Percentiles rank a stretch among this genome's conserved stretches.
phyloP scores from a whole-genome alignment of 139 green algal species.

The Chlorella sorokiniana region DNA sequence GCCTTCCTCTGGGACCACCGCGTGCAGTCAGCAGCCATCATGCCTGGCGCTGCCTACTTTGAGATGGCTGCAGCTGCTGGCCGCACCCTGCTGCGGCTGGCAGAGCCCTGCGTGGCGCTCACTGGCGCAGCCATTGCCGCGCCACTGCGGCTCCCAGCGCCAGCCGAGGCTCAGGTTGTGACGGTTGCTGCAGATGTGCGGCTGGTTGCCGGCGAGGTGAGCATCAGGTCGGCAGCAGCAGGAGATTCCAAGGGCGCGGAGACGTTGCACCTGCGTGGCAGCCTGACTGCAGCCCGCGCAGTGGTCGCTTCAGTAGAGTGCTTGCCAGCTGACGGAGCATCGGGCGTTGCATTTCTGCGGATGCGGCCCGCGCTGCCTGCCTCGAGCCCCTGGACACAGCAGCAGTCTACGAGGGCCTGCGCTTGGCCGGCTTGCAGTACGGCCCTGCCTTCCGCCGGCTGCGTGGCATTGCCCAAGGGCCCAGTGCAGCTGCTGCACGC shows the following conservation, averaged over 20 bases:
- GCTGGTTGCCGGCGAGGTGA: slow-evolving; percentile 23
- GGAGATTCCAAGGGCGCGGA: neutral
- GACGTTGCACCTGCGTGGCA: neutral
- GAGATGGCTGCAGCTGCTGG: slow-evolving; percentile 17
- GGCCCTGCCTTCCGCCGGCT: slow-evolving; percentile 59
- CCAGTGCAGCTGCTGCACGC: slow-evolving; percentile 43
- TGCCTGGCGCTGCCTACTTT: slow-evolving; percentile 47
- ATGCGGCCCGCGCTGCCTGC: slow-evolving; percentile 52
- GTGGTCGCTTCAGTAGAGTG: slow-evolving; percentile 1
- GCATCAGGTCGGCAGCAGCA: slow-evolving; percentile 34
- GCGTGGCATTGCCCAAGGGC: slow-evolving; percentile 5
- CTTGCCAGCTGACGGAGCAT: neutral
- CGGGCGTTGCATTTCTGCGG: slow-evolving; percentile 18
- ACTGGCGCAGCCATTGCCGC: slow-evolving; percentile 44
- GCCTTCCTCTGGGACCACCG: slow-evolving; percentile 79
- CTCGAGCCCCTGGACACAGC: slow-evolving; percentile 29
- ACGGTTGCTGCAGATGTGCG: slow-evolving; percentile 14
- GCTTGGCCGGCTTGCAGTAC: slow-evolving; percentile 69
- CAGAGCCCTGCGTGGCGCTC: slow-evolving; percentile 23
- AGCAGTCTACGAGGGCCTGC: slow-evolving; percentile 54
- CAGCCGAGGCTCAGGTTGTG: neutral
- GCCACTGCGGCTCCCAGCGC: slow-evolving; percentile 55
- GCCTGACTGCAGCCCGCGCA: neutral
- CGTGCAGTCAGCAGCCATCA: slow-evolving; percentile 55
- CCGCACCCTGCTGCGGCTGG: slow-evolving; percentile 19